Conservation (phyloP, 371 early-diverging fungal species). For the Ordospora colligata region DNA sequence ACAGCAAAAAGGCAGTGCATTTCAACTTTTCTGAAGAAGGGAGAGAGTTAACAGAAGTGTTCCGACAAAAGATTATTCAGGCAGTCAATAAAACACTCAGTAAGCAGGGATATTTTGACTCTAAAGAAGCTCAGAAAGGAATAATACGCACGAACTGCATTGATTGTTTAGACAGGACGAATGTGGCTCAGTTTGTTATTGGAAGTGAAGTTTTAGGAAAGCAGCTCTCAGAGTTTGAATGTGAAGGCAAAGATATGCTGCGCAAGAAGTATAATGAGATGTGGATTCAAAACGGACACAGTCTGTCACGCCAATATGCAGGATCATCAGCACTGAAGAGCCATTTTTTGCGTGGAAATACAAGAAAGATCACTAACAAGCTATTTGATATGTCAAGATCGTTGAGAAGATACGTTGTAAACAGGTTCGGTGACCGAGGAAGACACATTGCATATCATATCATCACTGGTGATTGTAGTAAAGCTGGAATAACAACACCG, state of each 20-base stretch:
- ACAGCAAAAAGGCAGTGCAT: conserved; percentile 29
- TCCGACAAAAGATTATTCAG: conserved; percentile 73
- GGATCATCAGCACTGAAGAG: conserved; percentile 95
- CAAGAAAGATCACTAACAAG: conserved; percentile 64
- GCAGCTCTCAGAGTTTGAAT: conserved; percentile 61
- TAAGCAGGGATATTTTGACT: conserved; percentile 62
- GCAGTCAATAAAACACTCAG: conserved; percentile 67
- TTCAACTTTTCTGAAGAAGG: conserved; percentile 52
- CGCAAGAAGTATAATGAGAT: conserved; percentile 67
- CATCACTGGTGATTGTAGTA: conserved; percentile 17
- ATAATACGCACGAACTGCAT: conserved; percentile 94
- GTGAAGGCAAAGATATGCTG: conserved; percentile 3
- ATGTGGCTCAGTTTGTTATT: conserved; percentile 83
- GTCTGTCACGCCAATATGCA: conserved; percentile 77
- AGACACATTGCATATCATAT: conserved; percentile 56
- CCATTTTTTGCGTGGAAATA: conserved; percentile 82
- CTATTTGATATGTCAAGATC: conserved; percentile 48
- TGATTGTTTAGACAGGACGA: conserved; percentile 97
- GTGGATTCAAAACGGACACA: conserved; percentile 98
- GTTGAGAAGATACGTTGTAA: conserved; percentile 58
- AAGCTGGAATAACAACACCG: background rate
- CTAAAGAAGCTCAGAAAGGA: conserved; percentile 65
- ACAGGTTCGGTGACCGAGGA: conserved; percentile 53
- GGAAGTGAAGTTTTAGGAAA: conserved; percentile 71
- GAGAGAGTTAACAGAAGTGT: conserved; percentile 61